Evolutionary conservation across 2,329 filamentous ascomycete genomes (phyloP).

Genomic region (Clarireedia monteithiana): DNA sequence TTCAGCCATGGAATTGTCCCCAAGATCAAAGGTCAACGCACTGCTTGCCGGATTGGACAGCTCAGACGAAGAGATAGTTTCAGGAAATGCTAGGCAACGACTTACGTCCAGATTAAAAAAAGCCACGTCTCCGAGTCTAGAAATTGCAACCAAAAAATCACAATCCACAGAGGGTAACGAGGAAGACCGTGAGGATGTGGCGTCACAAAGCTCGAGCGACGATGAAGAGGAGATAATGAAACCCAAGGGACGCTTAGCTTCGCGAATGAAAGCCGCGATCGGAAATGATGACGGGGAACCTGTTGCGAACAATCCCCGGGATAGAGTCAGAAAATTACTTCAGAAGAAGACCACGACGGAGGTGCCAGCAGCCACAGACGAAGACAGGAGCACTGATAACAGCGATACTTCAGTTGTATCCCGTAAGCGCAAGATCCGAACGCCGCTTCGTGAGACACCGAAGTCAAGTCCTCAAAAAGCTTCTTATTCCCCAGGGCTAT

Average conservation of each 20-base stretch:
- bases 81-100: constrained; percentile 17
- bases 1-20: constrained; percentile 37
- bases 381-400: constrained; percentile 30
- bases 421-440: constrained; percentile 24
- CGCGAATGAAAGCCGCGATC: constrained; percentile 46
- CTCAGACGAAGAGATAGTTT: constrained; percentile 32
- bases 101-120: constrained; percentile 13
- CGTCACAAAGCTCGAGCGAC: constrained; percentile 22
- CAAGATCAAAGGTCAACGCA: constrained; percentile 47
- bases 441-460: constrained; percentile 17
- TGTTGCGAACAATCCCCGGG: constrained; percentile 28
- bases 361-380: constrained; percentile 25
- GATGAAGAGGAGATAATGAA: constrained; percentile 42
- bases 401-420: constrained; percentile 18
- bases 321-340: constrained; percentile 39
- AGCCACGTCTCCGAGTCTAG: constrained; percentile 8
- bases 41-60: constrained; percentile 44
- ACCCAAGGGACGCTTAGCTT: constrained; percentile 57
- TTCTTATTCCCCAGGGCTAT: constrained; percentile 31
- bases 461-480: constrained; percentile 14
- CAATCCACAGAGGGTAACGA: not conserved
- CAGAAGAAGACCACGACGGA: constrained; percentile 25
- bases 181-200: not conserved
- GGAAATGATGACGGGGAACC: constrained; percentile 14
- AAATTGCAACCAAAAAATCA: not conserved